These are phyloP conservation scores for Phytomonas francai DNA, from an alignment of 208 protist genomes.

Conservation along the genomic window DNA sequence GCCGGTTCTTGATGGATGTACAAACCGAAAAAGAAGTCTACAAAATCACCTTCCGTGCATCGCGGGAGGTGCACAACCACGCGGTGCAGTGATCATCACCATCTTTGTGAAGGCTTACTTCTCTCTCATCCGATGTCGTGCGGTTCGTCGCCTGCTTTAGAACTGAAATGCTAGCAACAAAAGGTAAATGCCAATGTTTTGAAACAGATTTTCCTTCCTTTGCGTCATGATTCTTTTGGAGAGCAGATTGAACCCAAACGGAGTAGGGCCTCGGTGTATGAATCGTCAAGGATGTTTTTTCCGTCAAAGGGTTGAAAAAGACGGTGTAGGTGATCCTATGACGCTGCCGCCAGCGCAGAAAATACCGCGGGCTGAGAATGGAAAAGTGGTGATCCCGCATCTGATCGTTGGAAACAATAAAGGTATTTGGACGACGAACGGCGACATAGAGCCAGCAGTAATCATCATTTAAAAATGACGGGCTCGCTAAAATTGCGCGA, in stretches of 20 bases:
- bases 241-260: conserved; percentile 65
- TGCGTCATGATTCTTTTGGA: not conserved
- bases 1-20: conserved; percentile 2
- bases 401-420: conserved; percentile 75
- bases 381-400: conserved; percentile 83
- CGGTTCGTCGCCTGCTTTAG: conserved; percentile 74
- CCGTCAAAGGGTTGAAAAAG: conserved; percentile 29
- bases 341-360: conserved; percentile 64
- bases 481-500: conserved; percentile 41
- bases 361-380: conserved; percentile 54
- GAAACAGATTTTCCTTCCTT: no score
- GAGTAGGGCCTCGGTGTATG: conserved; percentile 48
- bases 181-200: conserved; percentile 78
- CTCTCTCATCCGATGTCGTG: conserved; percentile 19
- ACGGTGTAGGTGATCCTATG: conserved; percentile 62
- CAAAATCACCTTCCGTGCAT: not conserved
- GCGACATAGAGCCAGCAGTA: conserved; percentile 73
- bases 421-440: conserved; percentile 56
- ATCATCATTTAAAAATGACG: conserved; percentile 76
- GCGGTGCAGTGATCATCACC: conserved; percentile 71
- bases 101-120: conserved; percentile 62
- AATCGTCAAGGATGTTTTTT: conserved; percentile 25
- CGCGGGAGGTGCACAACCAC: conserved; percentile 61
- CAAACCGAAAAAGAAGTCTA: conserved; percentile 9
- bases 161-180: conserved; percentile 32